Base-by-base conservation (phyloP, 2,329 filamentous ascomycete species). In the Camillea tinctor region DNA sequence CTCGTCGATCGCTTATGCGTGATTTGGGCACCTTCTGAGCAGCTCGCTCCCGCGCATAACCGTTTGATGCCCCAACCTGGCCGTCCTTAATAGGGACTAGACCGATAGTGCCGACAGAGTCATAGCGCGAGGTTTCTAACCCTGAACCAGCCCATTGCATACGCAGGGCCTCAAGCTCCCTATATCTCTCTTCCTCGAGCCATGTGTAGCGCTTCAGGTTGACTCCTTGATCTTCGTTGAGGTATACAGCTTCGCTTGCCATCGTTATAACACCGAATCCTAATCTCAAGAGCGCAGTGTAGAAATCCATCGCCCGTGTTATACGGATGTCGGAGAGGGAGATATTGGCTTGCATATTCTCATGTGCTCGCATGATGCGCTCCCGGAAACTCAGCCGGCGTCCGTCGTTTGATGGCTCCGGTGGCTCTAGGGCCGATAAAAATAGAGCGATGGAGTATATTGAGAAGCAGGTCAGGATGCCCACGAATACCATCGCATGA, bases 201-300 rank as follows among this genome's bases (percentile, higher is more conserved):
- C 95, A 99, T 0, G 95, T 97, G 76, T 88, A 88, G 40, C 84
- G 80, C 64, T 88, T 87, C 2, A 96, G 80, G 62, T 86, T 88
- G 55, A 98, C 87, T 1, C 83, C 83, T 49, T 86, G 86, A 52
- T 94, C 94, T 74, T 98, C 94, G 63, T 97, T 97, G 11, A 99
- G 80, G 71, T 97, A 98, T 0, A 98, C 95, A 3, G 94, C 94
- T 75, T 98, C 93, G 68, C 92, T 97, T 0, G 95, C 95, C 74
- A 96, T 94, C 0, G 92, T 96, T 62, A 98, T 86, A 13, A 94
- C 88, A 11, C 88, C 88, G 71, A 97, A 97, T 0, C 95, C 95
- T 40, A 92, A 86, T 61, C 93, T 88, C 2, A 98, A 81, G 4
- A 98, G 80, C 0, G 92, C 91, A 0, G 93, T 96, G 73, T 98